These are phyloP conservation scores for Kregervanrija fluxuum DNA, from an alignment of 805 yeast species.

Conservation along the genomic window DNA sequence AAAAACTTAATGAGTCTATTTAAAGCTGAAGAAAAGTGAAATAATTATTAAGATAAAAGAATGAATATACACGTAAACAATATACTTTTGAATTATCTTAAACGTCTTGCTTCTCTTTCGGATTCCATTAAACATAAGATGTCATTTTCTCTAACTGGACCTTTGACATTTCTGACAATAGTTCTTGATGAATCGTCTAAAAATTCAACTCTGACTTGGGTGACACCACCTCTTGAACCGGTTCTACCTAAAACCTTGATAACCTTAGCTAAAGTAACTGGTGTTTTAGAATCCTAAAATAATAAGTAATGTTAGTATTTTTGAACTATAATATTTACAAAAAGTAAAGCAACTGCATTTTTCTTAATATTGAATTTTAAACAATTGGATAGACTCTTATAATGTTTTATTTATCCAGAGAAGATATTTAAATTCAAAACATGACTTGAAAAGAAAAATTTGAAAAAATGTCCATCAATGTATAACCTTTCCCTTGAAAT, in stretches of 20 bases:
- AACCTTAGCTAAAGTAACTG: slow-evolving; percentile 99
- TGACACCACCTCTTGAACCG: slow-evolving; percentile 99
- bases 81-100: slow-evolving; percentile 44
- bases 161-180: slow-evolving; percentile 94
- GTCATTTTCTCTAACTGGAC: slow-evolving; percentile 97
- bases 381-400: too few relatives aligned
- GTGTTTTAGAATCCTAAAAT: slow-evolving; percentile 58
- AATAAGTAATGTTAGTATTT: slow-evolving; percentile 3
- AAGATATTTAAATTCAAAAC: too few relatives aligned
- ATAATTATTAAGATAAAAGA: too few relatives aligned
- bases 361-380: too few relatives aligned
- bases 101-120: slow-evolving; percentile 98
- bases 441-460: too few relatives aligned
- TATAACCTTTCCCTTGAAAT: too few relatives aligned
- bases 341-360: too few relatives aligned
- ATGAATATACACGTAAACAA: neutral
- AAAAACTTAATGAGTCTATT: too few relatives aligned
- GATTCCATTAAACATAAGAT: slow-evolving; percentile 99
- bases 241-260: slow-evolving; percentile 99
- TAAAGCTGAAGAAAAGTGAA: too few relatives aligned
- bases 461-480: too few relatives aligned
- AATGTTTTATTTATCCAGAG: too few relatives aligned
- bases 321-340: neutral
- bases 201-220: slow-evolving; percentile 97
- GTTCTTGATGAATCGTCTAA: slow-evolving; percentile 92